These are phyloP conservation scores for Podila minutissima DNA, from an alignment of 192 early-diverging fungal genomes.

Conservation along the genomic window DNA sequence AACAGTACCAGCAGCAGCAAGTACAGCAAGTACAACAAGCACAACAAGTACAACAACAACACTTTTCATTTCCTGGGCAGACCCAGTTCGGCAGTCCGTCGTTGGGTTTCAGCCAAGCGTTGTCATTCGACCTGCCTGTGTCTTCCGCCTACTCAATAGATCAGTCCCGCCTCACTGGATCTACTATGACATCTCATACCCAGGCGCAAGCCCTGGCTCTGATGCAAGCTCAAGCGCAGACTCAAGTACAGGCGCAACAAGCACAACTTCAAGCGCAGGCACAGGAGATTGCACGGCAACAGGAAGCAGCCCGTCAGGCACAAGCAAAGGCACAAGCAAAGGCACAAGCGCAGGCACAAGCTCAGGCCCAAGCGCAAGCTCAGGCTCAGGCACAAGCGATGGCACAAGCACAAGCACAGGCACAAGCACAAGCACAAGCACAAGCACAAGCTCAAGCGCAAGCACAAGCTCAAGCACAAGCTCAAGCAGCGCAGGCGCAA, in stretches of 20 bases:
- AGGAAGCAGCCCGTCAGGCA: background rate
- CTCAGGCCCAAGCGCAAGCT: background rate
- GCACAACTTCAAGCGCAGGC: conserved; percentile 5
- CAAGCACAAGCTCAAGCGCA: background rate
- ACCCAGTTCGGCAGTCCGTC: background rate
- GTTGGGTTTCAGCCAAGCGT: background rate
- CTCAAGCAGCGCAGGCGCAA: background rate
- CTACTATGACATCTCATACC: background rate
- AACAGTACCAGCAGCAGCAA: conserved; percentile 8
- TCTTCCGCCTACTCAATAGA: background rate
- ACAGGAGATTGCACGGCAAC: conserved; percentile 4
- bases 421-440: background rate
- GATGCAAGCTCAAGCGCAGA: background rate
- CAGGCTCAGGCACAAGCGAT: background rate
- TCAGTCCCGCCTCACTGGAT: background rate
- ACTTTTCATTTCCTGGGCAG: conserved; percentile 5
- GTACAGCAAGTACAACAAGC: conserved; percentile 20
- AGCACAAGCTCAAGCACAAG: background rate
- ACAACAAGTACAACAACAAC: conserved; percentile 4
- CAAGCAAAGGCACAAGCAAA: conserved; percentile 9
- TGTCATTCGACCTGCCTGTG: background rate
- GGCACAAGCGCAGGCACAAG: conserved; percentile 7
- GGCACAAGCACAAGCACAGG: conserved; percentile 3
- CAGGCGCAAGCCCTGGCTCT: conserved; percentile 11
- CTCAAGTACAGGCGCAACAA: background rate